Conservation (phyloP, 805 yeast genomes). For the Saturnispora kantuleensis region DNA sequence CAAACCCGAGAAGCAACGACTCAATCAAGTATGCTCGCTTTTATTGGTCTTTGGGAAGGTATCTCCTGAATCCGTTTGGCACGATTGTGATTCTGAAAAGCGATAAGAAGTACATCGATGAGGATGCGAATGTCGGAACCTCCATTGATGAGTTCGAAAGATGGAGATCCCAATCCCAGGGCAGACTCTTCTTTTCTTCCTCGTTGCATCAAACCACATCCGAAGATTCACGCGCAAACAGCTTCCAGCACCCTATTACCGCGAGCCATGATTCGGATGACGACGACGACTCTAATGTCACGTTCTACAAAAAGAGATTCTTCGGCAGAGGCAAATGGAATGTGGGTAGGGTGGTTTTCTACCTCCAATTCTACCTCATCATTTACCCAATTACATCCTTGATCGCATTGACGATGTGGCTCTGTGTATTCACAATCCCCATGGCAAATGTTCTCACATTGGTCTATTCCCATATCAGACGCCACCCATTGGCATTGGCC, state of each 20-base stretch:
- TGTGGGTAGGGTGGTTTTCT: conserved; percentile 70
- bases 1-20: conserved; percentile 34
- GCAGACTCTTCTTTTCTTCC: conserved; percentile 73
- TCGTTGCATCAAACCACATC: conserved; percentile 21
- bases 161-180: conserved; percentile 79
- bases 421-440: conserved; percentile 82
- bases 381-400: conserved; percentile 56
- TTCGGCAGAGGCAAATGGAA: conserved; percentile 95
- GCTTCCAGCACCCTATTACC: not conserved
- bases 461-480: conserved; percentile 65
- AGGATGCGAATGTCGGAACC: conserved; percentile 85
- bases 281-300: conserved; percentile 22
- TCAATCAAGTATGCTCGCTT: conserved; percentile 55
- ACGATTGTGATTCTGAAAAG: conserved; percentile 68
- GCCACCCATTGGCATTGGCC: conserved; percentile 84
- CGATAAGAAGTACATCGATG: conserved; percentile 72
- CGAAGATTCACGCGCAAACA: conserved; percentile 6
- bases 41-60: conserved; percentile 54
- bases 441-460: conserved; percentile 74
- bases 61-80: conserved; percentile 81
- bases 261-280: conserved; percentile 6
- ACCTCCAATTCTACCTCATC: conserved; percentile 54
- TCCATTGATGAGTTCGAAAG: conserved; percentile 73
- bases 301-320: conserved; percentile 34
- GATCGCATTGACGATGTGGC: conserved; percentile 61